Evolutionary conservation across 2,329 filamentous ascomycete genomes (phyloP).

Genomic region (Zasmidium citrigriseum): DNA sequence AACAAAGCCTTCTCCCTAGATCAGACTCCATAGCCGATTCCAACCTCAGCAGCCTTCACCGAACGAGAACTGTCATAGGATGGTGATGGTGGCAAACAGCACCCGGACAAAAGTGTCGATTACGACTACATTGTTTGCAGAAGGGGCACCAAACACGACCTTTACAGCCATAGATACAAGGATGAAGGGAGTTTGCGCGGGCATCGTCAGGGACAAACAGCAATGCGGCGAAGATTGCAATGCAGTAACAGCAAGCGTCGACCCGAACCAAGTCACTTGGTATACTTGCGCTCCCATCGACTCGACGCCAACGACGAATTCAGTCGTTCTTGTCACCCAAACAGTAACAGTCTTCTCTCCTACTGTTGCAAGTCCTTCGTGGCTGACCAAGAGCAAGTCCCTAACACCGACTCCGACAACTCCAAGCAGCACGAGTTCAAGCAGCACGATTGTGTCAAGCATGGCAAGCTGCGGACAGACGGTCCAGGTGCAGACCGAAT

Average conservation of each 20-base stretch:
- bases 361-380: too few species aligned
- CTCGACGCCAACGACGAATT: neutral
- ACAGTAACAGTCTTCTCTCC: too few species aligned
- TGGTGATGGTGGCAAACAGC: neutral
- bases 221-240: neutral
- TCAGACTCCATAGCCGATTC: neutral
- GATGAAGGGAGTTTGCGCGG: neutral
- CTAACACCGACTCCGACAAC: neutral
- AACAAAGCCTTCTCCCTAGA: too few species aligned
- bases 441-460: neutral
- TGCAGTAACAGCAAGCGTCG: neutral
- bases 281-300: neutral
- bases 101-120: neutral
- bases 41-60: neutral
- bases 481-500: neutral
- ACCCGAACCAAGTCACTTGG: neutral
- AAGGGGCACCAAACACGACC: neutral
- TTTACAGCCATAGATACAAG: neutral
- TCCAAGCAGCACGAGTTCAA: too few species aligned
- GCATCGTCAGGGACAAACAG: neutral
- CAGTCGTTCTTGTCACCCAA: too few species aligned
- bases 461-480: neutral
- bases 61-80: neutral
- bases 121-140: neutral
- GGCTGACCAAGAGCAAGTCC: neutral